Conservation (phyloP, 1,139 yeast genomes). For the Yamadazyma diddensiae region DNA sequence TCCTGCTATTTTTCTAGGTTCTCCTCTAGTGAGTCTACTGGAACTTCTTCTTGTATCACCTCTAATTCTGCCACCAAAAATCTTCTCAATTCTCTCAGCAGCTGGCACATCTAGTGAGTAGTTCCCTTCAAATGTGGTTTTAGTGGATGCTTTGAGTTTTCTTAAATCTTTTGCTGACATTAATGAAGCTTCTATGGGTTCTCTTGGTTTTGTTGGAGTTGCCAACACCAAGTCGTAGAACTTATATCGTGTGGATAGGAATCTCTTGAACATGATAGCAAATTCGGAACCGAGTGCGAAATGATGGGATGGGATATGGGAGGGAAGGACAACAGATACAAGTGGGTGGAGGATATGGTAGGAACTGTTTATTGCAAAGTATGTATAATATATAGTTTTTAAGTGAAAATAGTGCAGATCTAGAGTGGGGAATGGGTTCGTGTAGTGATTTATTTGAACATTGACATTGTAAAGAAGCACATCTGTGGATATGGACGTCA, state of each 20-base stretch:
- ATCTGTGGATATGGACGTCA: too few species aligned
- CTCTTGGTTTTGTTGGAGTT: conserved; percentile 30
- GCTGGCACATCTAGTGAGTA: conserved; percentile 35
- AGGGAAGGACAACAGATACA: too few species aligned
- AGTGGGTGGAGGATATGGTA: too few species aligned
- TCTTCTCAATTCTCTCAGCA: conserved; percentile 47
- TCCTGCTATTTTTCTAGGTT: conserved; percentile 59
- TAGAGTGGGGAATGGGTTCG: too few species aligned
- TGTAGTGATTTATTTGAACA: too few species aligned
- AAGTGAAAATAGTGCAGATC: too few species aligned
- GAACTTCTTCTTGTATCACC: conserved; percentile 54
- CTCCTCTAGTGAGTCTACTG: conserved; percentile 44
- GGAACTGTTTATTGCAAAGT: too few species aligned
- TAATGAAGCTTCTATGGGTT: conserved; percentile 26
- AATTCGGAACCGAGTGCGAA: background rate
- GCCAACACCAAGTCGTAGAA: conserved; percentile 38
- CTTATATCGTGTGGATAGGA: conserved; percentile 18
- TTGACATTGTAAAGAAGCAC: too few species aligned
- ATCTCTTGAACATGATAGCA: conserved; percentile 4
- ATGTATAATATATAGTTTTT: too few species aligned
- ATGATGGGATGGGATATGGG: too few species aligned
- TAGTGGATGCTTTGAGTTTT: conserved; percentile 20
- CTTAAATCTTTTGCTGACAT: conserved; percentile 21
- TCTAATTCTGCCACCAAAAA: conserved; percentile 58
- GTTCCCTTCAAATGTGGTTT: conserved; percentile 46